A percentile compares a stretch with the other conserved stretches of the same genome.
Conservation (phyloP, 2,329 filamentous ascomycete genomes). For the Aspergillus sp. region DNA sequence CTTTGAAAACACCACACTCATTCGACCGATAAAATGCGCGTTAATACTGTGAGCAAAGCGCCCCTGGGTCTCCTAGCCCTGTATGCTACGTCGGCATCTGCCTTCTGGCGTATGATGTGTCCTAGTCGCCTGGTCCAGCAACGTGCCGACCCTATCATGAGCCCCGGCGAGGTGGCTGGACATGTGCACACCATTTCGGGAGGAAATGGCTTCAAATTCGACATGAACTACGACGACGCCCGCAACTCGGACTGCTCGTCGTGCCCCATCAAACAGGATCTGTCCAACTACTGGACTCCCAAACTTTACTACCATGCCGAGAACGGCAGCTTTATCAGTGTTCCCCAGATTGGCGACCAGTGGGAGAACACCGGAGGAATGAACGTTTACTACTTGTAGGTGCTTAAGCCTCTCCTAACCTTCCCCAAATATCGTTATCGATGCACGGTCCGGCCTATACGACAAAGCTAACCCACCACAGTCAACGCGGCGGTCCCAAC, state of each 20-base stretch:
- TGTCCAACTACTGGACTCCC: constrained; percentile 77
- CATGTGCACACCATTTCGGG: constrained; percentile 73
- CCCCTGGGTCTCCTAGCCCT: not conserved
- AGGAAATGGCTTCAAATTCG: constrained; percentile 65
- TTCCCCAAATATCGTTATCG: too few species aligned
- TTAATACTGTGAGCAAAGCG: not conserved
- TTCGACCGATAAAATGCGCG: not conserved
- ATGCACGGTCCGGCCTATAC: too few species aligned
- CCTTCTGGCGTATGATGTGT: not conserved
- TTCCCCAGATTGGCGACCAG: constrained; percentile 44
- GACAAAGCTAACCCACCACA: constrained; percentile 2
- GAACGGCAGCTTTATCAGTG: constrained; percentile 63
- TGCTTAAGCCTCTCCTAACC: not conserved
- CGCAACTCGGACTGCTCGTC: constrained; percentile 68
- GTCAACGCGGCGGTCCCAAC: constrained; percentile 36
- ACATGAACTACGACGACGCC: constrained; percentile 61
- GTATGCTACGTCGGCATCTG: not conserved
- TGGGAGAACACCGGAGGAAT: constrained; percentile 39
- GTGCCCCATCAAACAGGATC: constrained; percentile 66
- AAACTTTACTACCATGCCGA: constrained; percentile 66
- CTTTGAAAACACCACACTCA: not conserved
- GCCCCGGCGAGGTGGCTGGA: constrained; percentile 55
- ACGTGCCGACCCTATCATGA: constrained; percentile 65
- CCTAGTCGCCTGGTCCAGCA: constrained; percentile 1
- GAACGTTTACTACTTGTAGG: constrained; percentile 68